Evolutionary conservation across 495 filamentous ascomycete genomes (phyloP).

Genomic region (Xylaria acuta): DNA sequence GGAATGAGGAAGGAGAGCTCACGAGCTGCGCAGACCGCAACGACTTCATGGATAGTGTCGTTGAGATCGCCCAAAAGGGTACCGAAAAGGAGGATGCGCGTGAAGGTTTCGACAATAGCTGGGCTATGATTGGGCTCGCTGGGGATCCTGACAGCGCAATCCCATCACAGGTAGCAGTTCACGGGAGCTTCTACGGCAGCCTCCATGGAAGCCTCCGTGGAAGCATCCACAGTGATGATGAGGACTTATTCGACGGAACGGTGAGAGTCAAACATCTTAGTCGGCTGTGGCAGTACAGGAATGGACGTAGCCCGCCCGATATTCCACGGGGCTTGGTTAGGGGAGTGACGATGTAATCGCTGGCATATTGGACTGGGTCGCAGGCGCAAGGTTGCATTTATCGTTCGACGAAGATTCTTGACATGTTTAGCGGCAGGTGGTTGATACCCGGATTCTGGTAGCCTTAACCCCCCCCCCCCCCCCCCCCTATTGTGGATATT

Average conservation of each 20-base stretch:
- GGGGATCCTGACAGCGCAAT: conserved; percentile 29
- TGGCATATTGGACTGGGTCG: conserved; percentile 6
- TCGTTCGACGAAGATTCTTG: neutral
- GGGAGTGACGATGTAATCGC: conserved; percentile 13
- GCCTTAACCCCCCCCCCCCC: too few relatives aligned
- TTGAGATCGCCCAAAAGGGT: conserved; percentile 49
- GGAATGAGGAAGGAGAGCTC: conserved; percentile 39
- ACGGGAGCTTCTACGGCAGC: conserved; percentile 34
- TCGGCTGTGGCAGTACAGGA: conserved; percentile 75
- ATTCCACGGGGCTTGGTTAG: conserved; percentile 31
- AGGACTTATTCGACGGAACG: conserved; percentile 31
- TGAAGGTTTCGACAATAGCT: conserved; percentile 48
- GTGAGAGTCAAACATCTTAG: conserved; percentile 71
- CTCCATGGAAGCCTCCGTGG: conserved; percentile 15
- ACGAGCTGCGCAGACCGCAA: conserved; percentile 48
- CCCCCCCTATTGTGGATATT: neutral
- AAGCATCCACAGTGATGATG: conserved; percentile 27
- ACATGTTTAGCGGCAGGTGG: neutral
- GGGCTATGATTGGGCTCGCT: conserved; percentile 35
- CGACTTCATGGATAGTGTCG: conserved; percentile 64
- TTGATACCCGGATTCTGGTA: conserved; percentile 11
- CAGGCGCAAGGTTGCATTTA: neutral
- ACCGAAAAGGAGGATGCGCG: conserved; percentile 45
- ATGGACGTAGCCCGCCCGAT: conserved; percentile 64
- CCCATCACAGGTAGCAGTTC: conserved; percentile 43